A percentile compares a stretch with the other conserved stretches of the same genome.
Evolutionary conservation across 164 flowering plant genomes (phyloP).

Genomic region (Cinnamomum chago): DNA sequence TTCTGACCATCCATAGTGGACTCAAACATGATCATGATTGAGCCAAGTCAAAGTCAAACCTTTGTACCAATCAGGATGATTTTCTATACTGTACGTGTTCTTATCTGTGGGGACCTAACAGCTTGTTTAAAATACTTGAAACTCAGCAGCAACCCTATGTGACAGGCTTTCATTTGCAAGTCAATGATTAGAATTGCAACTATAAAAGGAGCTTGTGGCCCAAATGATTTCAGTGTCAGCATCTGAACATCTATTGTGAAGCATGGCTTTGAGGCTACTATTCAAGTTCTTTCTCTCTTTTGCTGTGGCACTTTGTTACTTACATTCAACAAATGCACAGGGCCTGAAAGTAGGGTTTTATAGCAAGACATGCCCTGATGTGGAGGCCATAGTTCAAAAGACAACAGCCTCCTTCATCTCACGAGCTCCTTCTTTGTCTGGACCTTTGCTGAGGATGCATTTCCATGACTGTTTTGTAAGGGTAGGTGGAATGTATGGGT

Average conservation of each 20-base stretch:
- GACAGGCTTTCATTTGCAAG: background rate
- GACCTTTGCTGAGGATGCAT: constrained; percentile 34
- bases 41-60: too few species aligned
- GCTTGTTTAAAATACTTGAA: too few species aligned
- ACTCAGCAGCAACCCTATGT: too few species aligned
- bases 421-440: constrained; percentile 27
- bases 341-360: constrained; percentile 25
- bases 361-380: constrained; percentile 26
- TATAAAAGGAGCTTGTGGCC: background rate
- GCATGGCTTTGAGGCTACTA: constrained; percentile 13
- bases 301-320: constrained; percentile 7
- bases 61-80: too few species aligned
- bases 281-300: constrained; percentile 14
- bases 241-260: background rate
- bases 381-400: constrained; percentile 23
- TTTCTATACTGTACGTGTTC: too few species aligned
- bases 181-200: background rate
- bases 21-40: too few species aligned
- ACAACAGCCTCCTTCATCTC: constrained; percentile 4
- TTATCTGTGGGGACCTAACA: too few species aligned
- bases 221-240: background rate
- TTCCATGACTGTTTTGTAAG: constrained; percentile 54
- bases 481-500: constrained; percentile 18
- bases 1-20: too few species aligned
- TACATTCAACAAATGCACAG: constrained; percentile 15